Base-by-base conservation (phyloP, 2,329 filamentous ascomycete genomes). In the Mycosphaerelloides madeirae region DNA sequence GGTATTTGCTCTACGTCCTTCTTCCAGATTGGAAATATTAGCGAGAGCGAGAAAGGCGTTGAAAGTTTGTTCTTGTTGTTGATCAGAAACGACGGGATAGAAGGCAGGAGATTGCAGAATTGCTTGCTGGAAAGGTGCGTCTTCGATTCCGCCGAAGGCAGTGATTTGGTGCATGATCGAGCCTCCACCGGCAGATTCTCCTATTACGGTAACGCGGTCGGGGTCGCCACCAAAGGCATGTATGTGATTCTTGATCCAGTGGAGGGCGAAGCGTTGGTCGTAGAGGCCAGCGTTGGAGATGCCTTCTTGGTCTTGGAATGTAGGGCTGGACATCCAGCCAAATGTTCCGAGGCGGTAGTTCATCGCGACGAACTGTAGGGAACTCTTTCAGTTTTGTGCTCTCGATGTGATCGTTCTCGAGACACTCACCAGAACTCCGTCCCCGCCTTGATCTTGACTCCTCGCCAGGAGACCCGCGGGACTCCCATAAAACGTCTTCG, bases 91-190 rank as follows among this genome's bases (percentile, higher is more conserved):
- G 2, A 64, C 45, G 1, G 69, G 70, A 7, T 58, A 38, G 57
- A 66, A 74, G 9, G 69, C 72, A 5, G 71, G 70, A 28, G 69
- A 74, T 48, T 75, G 73, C 1, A 66, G 41, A 4, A 76, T 65
- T 12, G 72, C 72, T 47, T 69, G 66, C 39, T 65, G 50, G 54
- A 76, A 76, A 1, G 71, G 73, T 6, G 58, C 58, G 8, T 52
- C 41, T 2, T 73, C 74, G 4, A 65, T 25, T 3, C 72, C 74
- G 28, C 74, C 75, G 31, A 60, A 60, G 15, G 61, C 65, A 22
- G 75, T 79, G 46, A 79, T 72, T 43, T 80, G 76, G 50, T 79
- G 75, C 62, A 77, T 68, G 44, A 80, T 70, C 2, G 70, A 74
- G 0, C 74, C 74, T 3, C 65, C 76, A 18, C 77, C 76, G 6